A percentile compares a stretch with the other conserved stretches of the same genome.
Conservation (phyloP, 306 rosid species). For the Malus orientalis region DNA sequence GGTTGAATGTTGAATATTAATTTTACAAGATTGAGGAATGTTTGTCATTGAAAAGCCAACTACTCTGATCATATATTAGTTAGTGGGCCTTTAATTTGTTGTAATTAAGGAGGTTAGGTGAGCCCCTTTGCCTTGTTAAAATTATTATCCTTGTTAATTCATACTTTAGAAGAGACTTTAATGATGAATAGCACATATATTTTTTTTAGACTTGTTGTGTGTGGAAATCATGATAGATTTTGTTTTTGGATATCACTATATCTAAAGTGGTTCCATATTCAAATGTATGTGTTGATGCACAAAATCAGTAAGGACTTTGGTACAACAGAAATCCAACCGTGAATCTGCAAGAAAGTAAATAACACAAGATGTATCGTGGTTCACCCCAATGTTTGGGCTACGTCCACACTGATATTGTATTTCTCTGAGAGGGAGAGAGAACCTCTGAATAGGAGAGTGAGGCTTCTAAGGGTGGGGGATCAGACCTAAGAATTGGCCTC, state of each 20-base stretch:
- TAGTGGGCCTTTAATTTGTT: not conserved
- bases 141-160: not conserved
- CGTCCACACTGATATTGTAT: too few relatives aligned
- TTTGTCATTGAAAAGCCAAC: constrained; percentile 11
- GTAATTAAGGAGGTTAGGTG: constrained; percentile 2
- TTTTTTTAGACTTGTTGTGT: not conserved
- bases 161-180: not conserved
- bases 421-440: too few relatives aligned
- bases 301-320: too few relatives aligned
- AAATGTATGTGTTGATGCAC: too few relatives aligned
- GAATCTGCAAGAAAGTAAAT: too few relatives aligned
- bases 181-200: not conserved
- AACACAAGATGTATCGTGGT: too few relatives aligned
- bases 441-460: too few relatives aligned
- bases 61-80: not conserved
- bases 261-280: not conserved
- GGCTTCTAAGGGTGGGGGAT: too few relatives aligned
- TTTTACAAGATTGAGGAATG: not conserved
- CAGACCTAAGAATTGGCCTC: too few relatives aligned
- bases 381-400: too few relatives aligned
- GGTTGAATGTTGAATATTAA: too few relatives aligned
- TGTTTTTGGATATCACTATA: not conserved
- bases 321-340: too few relatives aligned
- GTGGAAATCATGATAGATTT: not conserved
- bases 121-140: not conserved